Base-by-base conservation (phyloP, 306 rosid species). In the Castanea sativa region DNA sequence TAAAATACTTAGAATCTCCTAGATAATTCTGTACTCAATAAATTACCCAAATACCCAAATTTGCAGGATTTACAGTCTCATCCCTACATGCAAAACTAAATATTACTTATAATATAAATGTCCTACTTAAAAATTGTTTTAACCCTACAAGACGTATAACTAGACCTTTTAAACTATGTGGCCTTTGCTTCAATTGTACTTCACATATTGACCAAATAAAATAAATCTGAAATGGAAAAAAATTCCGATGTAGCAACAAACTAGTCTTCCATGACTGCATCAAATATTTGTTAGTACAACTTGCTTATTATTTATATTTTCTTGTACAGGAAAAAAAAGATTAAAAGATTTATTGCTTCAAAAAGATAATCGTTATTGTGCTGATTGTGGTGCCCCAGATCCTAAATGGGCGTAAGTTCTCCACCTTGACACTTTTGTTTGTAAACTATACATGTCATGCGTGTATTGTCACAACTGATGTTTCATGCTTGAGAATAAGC, bases 341-440 rank as follows among this genome's bases (percentile, higher is more conserved):
- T 81, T 96, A 83, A 93, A 74, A 85, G 94, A 91, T 79, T 75
- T 96, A 82, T 82, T 93, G 84, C 79, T 83, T 79, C 93, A 89
- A 73, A 83, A 83, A 13, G 98, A 96, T 83, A 96, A 96, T 80
- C 93, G 93, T 76, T 3, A 65, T 56, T 96, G 99, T 82, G 96
- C 99, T 64, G 99, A 96, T 84, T 96, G 99, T 85, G 89, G 90
- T 81, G 94, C 97, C 75, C 84, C 93, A 18, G 97, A 93, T 86
- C 99, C 99, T 73, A 93, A 91, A 89, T 96, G 99, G 99, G 99
- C 99, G 99, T 96, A 89, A 86, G 99, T 89, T 29, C 64, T 8
- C 73, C 52, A 19, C 59, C 23, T 75, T 53, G 41, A 77, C 73
- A 55, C 58, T 6, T 25, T 33, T 69, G 60, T 20, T 30, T 76